phyloP scores from a whole-genome alignment of 139 green algal species.

The Coccomyxa sp. region DNA sequence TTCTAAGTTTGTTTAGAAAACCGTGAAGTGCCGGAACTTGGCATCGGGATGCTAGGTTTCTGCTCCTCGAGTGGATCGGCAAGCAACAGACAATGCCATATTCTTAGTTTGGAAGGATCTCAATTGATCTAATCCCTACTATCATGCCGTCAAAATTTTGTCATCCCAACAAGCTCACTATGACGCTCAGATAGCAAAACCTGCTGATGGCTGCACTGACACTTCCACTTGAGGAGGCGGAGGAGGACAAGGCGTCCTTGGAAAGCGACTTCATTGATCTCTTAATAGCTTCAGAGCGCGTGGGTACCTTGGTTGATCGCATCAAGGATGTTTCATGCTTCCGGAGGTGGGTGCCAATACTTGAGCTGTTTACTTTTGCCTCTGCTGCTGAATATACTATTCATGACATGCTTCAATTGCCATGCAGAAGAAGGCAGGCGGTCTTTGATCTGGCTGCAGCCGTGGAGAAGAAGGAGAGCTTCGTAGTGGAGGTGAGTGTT shows the following conservation, averaged over 20 bases:
- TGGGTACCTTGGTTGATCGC: slow-evolving; percentile 42
- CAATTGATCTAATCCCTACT: too few species aligned
- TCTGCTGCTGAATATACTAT: not conserved
- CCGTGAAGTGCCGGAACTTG: too few species aligned
- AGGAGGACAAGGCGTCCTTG: not conserved
- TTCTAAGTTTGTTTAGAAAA: too few species aligned
- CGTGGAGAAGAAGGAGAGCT: slow-evolving; percentile 1
- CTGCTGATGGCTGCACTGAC: slow-evolving; percentile 4
- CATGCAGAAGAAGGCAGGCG: not conserved
- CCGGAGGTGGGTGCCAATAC: not conserved
- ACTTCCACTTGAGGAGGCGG: not conserved
- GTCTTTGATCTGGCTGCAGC: slow-evolving; percentile 15
- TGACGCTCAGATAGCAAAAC: not conserved
- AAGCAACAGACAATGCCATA: too few species aligned
- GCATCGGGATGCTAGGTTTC: too few species aligned
- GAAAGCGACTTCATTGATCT: slow-evolving; percentile 51
- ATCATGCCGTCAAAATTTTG: not conserved
- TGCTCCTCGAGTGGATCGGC: too few species aligned
- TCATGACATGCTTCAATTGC: too few species aligned
- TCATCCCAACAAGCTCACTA: not conserved
- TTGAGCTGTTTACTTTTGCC: not conserved
- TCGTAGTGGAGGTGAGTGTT: slow-evolving; percentile 18
- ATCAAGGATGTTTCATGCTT: slow-evolving; percentile 14
- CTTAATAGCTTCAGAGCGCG: slow-evolving; percentile 52
- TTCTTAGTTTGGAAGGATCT: too few species aligned